These are phyloP conservation scores for Anisogramma anomala DNA, from an alignment of 2,329 filamentous ascomycete species.

Conservation along the genomic window DNA sequence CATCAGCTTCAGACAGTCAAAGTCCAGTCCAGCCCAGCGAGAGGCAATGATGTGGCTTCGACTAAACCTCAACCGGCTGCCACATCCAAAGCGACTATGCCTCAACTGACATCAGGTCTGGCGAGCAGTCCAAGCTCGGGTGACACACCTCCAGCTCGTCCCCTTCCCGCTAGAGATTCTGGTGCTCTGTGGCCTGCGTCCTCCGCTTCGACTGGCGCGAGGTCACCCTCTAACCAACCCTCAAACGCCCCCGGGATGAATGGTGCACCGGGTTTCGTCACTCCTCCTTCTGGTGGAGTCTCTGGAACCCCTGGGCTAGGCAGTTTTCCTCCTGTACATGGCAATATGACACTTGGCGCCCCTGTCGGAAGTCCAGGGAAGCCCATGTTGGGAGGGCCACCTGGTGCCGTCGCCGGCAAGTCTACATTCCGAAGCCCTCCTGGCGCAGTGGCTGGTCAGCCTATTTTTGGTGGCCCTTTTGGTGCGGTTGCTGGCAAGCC, in stretches of 20 bases:
- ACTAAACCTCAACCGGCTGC: not conserved
- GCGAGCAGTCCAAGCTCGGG: not conserved
- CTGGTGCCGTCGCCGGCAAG: too few relatives aligned
- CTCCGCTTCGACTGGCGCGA: not conserved
- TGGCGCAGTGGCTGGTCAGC: too few relatives aligned
- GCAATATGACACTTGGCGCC: too few relatives aligned
- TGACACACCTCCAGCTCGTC: not conserved
- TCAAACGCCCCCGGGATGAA: not conserved
- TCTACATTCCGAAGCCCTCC: too few relatives aligned
- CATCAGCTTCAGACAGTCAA: not conserved
- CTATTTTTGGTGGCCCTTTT: too few relatives aligned
- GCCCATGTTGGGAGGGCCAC: too few relatives aligned
- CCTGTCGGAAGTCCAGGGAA: not conserved
- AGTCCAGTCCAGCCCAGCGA: not conserved
- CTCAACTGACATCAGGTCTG: not conserved
- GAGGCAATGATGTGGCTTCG: too few relatives aligned
- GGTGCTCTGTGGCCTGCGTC: not conserved
- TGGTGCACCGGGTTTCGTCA: not conserved
- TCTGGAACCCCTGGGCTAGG: not conserved
- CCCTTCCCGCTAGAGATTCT: not conserved
- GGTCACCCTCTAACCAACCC: not conserved
- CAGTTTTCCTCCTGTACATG: too few relatives aligned
- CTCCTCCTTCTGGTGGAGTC: not conserved
- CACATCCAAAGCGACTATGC: not conserved
- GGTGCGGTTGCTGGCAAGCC: too few relatives aligned